Evolutionary conservation across 2,329 filamentous ascomycete species (phyloP), one percentile per base, ranked within the genome.

Genomic region (Fusarium sp.): DNA sequence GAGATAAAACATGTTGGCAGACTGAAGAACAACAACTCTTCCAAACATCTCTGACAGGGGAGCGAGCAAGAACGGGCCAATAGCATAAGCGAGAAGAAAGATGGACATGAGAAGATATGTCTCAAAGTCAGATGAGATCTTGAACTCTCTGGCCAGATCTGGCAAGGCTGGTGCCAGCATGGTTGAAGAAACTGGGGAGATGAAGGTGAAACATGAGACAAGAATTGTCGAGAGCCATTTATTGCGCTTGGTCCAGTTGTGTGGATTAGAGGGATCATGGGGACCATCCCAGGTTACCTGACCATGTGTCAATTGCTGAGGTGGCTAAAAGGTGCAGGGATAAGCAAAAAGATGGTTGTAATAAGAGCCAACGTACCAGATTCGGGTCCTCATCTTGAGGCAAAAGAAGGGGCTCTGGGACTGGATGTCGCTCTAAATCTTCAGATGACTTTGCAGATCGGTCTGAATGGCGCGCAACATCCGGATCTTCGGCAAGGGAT

Each of bases 71-170:
- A 89, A 82, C 1, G 87, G 87, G 0, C 87, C 88, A 31, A 88
- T 81, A 16, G 85, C 86, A 50, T 87, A 87, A 57, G 88, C 89
- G 0, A 90, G 83, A 7, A 92, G 83, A 77, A 90, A 90, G 41
- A 92, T 85, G 2, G 88, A 89, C 58, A 91, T 83, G 70, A 89
- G 83, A 54, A 91, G 86, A 9, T 42, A 88, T 61, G 77, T 85
- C 45, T 84, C 79, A 33, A 87, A 81, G 9, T 76, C 80, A 13
- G 81, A 81, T 2, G 76, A 78, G 55, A 88, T 85, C 30, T 83
- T 64, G 38, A 89, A 81, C 22, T 88, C 85, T 4, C 78, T 74
- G 2, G 82, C 81, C 26, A 89, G 82, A 10, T 81, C 78, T 8
- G 79, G 70, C 16, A 89, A 74, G 1, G 84, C 86, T 0, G 87